Conservation (phyloP, 1,284 basidiomycete genomes). For the Irpex rosettiformis region DNA sequence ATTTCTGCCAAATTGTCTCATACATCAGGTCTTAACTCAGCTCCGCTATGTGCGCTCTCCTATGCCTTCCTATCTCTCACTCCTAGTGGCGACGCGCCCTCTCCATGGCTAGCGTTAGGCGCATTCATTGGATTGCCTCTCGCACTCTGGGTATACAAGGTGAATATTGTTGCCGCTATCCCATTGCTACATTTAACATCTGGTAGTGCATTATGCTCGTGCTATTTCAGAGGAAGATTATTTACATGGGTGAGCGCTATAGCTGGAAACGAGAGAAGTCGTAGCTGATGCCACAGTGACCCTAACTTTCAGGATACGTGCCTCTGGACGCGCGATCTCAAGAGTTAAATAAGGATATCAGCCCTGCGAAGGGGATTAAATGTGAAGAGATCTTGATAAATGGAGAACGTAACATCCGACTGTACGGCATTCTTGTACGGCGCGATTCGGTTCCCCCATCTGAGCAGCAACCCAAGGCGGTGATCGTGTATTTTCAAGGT, state of each 20-base stretch:
- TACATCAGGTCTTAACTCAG: not conserved
- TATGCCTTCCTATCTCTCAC: not conserved
- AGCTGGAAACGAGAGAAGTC: not conserved
- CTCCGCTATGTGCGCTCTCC: too few relatives aligned
- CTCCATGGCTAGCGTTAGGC: not conserved
- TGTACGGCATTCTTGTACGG: conserved; percentile 30
- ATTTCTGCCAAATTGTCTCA: not conserved
- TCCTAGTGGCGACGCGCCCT: not conserved
- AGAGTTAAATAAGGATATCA: conserved; percentile 24
- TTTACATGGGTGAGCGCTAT: conserved; percentile 43
- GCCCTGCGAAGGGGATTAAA: conserved; percentile 24
- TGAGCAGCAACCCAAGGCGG: conserved; percentile 14
- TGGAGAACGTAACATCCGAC: conserved; percentile 19
- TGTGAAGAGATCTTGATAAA: conserved; percentile 28
- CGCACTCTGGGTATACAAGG: not conserved
- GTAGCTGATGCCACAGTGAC: not conserved
- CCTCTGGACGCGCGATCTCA: conserved; percentile 41
- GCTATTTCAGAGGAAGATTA: conserved; percentile 47
- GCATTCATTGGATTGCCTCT: not conserved
- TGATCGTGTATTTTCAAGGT: conserved; percentile 41
- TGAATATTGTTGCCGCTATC: not conserved
- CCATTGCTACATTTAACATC: not conserved
- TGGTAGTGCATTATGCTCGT: conserved; percentile 44
- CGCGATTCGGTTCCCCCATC: not conserved
- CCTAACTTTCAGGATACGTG: conserved; percentile 36